Conservation (phyloP, 192 early-diverging fungal species). For the Rhizoclosmatium globosum region DNA sequence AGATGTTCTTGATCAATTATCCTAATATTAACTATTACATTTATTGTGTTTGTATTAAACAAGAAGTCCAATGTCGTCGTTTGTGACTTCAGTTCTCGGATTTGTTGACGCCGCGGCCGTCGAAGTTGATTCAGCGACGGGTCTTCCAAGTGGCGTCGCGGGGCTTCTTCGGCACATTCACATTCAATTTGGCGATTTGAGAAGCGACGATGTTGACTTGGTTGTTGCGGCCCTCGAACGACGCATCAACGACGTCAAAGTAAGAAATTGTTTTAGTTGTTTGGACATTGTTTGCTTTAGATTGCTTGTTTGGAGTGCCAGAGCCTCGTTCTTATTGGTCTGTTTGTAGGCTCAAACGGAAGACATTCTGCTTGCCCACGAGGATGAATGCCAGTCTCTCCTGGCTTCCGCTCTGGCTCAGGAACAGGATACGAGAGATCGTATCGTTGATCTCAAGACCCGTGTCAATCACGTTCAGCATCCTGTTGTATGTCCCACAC, state of each 20-base stretch:
- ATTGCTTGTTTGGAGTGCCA: too few species aligned
- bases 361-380: conserved; percentile 14
- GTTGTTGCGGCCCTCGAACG: conserved; percentile 4
- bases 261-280: neutral
- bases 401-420: neutral
- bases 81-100: too few species aligned
- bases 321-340: neutral
- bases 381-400: neutral
- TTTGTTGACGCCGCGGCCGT: too few species aligned
- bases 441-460: neutral
- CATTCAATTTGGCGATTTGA: too few species aligned
- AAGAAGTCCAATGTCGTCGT: too few species aligned
- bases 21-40: too few species aligned
- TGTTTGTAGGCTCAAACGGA: neutral
- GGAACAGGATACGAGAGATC: neutral
- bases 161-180: too few species aligned
- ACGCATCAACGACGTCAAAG: conserved; percentile 8
- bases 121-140: too few species aligned
- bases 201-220: too few species aligned
- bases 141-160: too few species aligned
- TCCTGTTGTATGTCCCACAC: conserved; percentile 1
- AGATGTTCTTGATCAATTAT: neutral
- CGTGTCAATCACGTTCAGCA: neutral
- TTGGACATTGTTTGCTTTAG: too few species aligned
- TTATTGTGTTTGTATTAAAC: too few species aligned